Conservation (phyloP, 495 filamentous ascomycete genomes). For the Clohesyomyces aquaticus region DNA sequence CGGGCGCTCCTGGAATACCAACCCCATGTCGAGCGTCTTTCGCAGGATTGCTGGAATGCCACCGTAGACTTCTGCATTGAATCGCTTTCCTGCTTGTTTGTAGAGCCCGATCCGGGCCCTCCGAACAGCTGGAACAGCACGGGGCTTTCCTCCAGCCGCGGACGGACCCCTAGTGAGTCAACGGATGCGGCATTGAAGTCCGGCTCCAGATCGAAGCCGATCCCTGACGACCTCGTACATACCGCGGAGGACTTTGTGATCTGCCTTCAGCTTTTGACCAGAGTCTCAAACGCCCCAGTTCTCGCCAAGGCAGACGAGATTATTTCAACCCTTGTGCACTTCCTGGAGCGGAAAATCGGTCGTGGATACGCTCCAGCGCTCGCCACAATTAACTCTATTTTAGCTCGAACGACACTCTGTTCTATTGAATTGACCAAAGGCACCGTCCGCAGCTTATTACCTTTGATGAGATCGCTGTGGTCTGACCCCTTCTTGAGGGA, state of each 20-base stretch:
- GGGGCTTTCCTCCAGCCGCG: constrained; percentile 21
- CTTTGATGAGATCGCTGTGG: constrained; percentile 76
- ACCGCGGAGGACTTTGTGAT: constrained; percentile 61
- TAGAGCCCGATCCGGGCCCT: constrained; percentile 38
- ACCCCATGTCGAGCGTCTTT: constrained; percentile 78
- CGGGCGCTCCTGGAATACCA: constrained; percentile 68
- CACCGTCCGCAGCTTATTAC: constrained; percentile 64
- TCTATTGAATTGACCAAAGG: constrained; percentile 63
- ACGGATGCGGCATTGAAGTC: constrained; percentile 12
- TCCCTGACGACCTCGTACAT: constrained; percentile 18
- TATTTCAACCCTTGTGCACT: constrained; percentile 60
- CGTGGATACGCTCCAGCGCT: constrained; percentile 71
- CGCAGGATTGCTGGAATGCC: constrained; percentile 66
- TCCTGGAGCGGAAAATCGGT: constrained; percentile 63
- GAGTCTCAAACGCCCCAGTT: constrained; percentile 72
- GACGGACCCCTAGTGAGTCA: constrained; percentile 26
- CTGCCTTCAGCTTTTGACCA: constrained; percentile 68
- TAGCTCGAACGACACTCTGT: constrained; percentile 68
- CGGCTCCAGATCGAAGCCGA: constrained; percentile 17
- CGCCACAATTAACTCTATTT: constrained; percentile 71
- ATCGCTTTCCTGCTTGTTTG: constrained; percentile 37
- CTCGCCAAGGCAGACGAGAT: constrained; percentile 60
- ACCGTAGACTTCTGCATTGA: constrained; percentile 70
- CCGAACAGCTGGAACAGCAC: constrained; percentile 29
- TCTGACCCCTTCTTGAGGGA: constrained; percentile 69